Base-by-base conservation (phyloP, 1,139 yeast species). In the Taiozyma sp. region DNA sequence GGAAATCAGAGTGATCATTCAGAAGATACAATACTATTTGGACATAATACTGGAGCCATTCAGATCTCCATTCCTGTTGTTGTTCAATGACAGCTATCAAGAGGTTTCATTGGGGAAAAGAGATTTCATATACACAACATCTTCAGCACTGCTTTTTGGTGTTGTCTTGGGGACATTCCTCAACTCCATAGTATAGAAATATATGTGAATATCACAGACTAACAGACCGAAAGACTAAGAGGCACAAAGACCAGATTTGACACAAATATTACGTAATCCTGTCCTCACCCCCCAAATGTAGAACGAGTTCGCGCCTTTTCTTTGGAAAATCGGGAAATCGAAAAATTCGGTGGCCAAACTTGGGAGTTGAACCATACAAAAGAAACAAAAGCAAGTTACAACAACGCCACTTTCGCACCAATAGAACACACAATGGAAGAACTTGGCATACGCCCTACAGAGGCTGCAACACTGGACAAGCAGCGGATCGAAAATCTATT, bases 351-450 rank as follows among this genome's bases (percentile, higher is more conserved):
- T 52, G 56, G 55, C 55, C 48, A 52, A 50, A 50, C 24, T 45
- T 24, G 14, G 22, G 24, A 19, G 14, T 37, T 37, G 39, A 37
- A 10, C 34, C 34, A 13, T 14, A 6, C 19, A 32, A 32, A 32
- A 32, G 35, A 30, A 4, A 44, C 19, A 19, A 19, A 19, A 19
- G 26, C 6, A 24, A 24, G 26, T 24, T 21, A 32, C 39, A 28
- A 32, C 29, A 19, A 35, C 14, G 14, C 41, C 14, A 37, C 14
- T 37, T 16, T 37, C 24, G 7, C 14, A 14, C 24, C 43, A 40
- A 16, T 14, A 40, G 19, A 40, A 10, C 6, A 4, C 10, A 48
- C 44, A 22, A 81, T 81, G 86, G 86, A 81, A 67, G 85, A 80
- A 67, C 68, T 81, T 48, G 85, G 85, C 35, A 80, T 81, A 52